Percentiles rank a stretch among this genome's conserved stretches.
Conservation (phyloP, 1,139 yeast genomes). For the Pichia sp. region DNA sequence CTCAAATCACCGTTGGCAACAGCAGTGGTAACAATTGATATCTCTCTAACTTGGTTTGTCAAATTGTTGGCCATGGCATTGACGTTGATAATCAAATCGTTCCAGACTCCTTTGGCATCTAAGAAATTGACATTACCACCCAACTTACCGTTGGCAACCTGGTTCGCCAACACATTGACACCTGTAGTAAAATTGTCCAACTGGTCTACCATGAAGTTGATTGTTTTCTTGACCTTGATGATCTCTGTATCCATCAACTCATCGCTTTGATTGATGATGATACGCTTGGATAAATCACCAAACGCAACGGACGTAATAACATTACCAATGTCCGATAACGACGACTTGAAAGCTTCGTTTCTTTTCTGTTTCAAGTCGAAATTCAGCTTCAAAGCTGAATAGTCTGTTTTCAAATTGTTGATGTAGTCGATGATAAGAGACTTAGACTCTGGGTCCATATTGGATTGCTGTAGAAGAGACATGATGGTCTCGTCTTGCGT, state of each 20-base stretch:
- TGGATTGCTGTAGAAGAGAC: too few species aligned
- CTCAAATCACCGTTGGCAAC: constrained; percentile 76
- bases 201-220: constrained; percentile 85
- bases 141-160: constrained; percentile 80
- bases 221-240: constrained; percentile 68
- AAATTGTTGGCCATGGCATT: constrained; percentile 83
- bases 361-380: constrained; percentile 52
- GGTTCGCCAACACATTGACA: constrained; percentile 80
- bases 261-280: constrained; percentile 62
- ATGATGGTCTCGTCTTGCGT: too few species aligned
- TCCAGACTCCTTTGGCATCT: constrained; percentile 73
- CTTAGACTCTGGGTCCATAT: too few species aligned
- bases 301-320: constrained; percentile 79
- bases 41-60: constrained; percentile 78
- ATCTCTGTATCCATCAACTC: constrained; percentile 53
- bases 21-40: constrained; percentile 82
- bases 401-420: constrained; percentile 12
- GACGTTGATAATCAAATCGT: constrained; percentile 74
- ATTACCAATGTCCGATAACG: constrained; percentile 70
- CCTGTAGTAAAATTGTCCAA: constrained; percentile 75
- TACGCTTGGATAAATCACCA: constrained; percentile 78
- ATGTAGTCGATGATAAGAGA: constrained; percentile 1
- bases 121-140: constrained; percentile 79
- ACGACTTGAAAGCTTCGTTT: constrained; percentile 69
- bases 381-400: constrained; percentile 24